Conservation (phyloP, 2,329 filamentous ascomycete genomes). For the Aspergillus versicolor region DNA sequence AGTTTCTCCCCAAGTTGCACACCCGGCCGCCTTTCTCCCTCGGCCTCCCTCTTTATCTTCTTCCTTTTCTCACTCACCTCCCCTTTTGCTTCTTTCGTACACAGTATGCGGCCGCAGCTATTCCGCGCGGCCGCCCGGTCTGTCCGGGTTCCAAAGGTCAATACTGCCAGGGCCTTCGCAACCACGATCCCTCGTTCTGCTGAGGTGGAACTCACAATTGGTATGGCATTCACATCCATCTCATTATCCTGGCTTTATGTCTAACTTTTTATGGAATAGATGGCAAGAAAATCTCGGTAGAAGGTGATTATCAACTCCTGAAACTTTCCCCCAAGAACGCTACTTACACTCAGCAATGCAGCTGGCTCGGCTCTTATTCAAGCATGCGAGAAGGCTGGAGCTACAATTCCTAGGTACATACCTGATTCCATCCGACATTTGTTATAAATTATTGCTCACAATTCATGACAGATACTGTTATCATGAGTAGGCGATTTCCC, state of each 20-base stretch:
- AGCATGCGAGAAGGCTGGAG: slow-evolving; percentile 96
- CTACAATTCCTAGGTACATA: slow-evolving; percentile 75
- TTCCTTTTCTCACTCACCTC: not conserved
- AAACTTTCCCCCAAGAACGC: slow-evolving; percentile 8
- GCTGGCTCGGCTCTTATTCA: slow-evolving; percentile 97
- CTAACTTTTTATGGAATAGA: slow-evolving; percentile 57
- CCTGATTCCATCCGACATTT: not conserved
- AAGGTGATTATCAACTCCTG: slow-evolving; percentile 62
- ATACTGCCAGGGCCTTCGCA: slow-evolving; percentile 75
- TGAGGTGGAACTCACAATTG: slow-evolving; percentile 95
- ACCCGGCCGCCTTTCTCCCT: slow-evolving; percentile 19
- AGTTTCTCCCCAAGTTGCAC: slow-evolving; percentile 22
- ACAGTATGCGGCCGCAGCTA: slow-evolving; percentile 65
- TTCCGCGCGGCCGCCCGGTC: slow-evolving; percentile 61
- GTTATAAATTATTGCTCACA: slow-evolving; percentile 25
- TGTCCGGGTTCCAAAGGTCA: slow-evolving; percentile 51
- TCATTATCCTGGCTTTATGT: slow-evolving; percentile 51
- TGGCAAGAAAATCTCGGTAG: slow-evolving; percentile 96
- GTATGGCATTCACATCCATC: slow-evolving; percentile 51
- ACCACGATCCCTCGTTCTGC: slow-evolving; percentile 75
- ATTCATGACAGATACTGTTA: slow-evolving; percentile 79
- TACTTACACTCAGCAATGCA: slow-evolving; percentile 44
- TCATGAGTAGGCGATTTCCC: slow-evolving; percentile 71
- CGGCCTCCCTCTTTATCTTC: not conserved
- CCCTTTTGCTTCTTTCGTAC: not conserved